Conservation (phyloP, 768 basidiomycete species). For the Cystobasidium onofrii region DNA sequence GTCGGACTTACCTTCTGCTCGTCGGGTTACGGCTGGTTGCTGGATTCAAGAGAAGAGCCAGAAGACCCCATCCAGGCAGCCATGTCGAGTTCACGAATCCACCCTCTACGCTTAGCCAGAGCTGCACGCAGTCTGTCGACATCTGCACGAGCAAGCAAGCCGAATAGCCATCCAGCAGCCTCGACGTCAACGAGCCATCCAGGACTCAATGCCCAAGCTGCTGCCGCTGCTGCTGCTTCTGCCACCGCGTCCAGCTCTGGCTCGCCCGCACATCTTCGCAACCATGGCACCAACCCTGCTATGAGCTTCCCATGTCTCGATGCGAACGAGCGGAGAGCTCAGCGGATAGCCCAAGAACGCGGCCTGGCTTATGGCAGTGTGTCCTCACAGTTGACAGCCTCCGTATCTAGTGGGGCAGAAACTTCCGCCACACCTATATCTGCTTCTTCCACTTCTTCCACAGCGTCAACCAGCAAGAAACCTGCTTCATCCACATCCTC, state of each 20-base stretch:
- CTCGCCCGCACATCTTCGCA: background rate
- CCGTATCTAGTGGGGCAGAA: background rate
- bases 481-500: background rate
- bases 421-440: background rate
- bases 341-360: slow-evolving; percentile 32
- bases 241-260: no score
- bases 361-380: background rate
- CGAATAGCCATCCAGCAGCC: background rate
- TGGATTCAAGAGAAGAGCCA: no score
- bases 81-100: background rate
- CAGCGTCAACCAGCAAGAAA: background rate
- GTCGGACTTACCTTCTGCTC: no score
- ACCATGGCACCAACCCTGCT: slow-evolving; percentile 38
- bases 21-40: no score
- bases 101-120: background rate
- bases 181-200: background rate
- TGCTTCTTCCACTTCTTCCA: slow-evolving; percentile 6
- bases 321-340: slow-evolving; percentile 37
- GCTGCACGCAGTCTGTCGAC: background rate
- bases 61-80: background rate
- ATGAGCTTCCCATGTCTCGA: slow-evolving; percentile 43
- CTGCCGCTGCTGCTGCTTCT: no score
- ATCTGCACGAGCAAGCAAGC: background rate
- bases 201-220: background rate
- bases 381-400: background rate